These are phyloP conservation scores for Bipolaris gigantea DNA, from an alignment of 2,329 filamentous ascomycete species.

Conservation along the genomic window DNA sequence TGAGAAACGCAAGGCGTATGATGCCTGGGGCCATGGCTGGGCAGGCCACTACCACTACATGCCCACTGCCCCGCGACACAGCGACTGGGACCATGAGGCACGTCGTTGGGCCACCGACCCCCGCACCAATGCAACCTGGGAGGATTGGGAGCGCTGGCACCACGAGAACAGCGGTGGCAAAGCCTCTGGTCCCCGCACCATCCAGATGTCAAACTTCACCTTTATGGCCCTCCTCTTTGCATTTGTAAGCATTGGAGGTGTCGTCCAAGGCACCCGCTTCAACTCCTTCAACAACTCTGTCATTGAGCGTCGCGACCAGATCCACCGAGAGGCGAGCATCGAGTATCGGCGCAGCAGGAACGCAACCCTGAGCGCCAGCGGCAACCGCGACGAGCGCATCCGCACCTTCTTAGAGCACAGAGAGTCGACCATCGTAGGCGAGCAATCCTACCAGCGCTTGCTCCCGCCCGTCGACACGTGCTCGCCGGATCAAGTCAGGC, in stretches of 20 bases:
- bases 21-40: conserved; percentile 82
- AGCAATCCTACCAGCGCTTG: conserved; percentile 51
- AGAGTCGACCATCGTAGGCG: conserved; percentile 45
- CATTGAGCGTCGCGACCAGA: conserved; percentile 66
- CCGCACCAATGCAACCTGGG: conserved; percentile 87
- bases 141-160: conserved; percentile 80
- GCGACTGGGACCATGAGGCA: conserved; percentile 33
- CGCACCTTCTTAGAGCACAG: conserved; percentile 70
- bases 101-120: conserved; percentile 46
- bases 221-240: conserved; percentile 75
- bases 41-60: conserved; percentile 41
- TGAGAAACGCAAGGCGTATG: conserved; percentile 76
- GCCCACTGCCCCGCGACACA: conserved; percentile 24
- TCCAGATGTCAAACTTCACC: conserved; percentile 75
- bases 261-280: conserved; percentile 72
- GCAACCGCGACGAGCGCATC: conserved; percentile 61
- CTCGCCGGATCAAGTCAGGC: conserved; percentile 47
- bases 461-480: conserved; percentile 52
- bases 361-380: conserved; percentile 50
- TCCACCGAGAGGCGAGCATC: conserved; percentile 68
- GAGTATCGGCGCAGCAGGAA: conserved; percentile 60
- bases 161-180: conserved; percentile 33
- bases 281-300: conserved; percentile 63
- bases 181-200: conserved; percentile 49
- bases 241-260: conserved; percentile 68